Base-by-base conservation (phyloP, 2,329 filamentous ascomycete genomes). In the Purpureocillium lavendulum region DNA sequence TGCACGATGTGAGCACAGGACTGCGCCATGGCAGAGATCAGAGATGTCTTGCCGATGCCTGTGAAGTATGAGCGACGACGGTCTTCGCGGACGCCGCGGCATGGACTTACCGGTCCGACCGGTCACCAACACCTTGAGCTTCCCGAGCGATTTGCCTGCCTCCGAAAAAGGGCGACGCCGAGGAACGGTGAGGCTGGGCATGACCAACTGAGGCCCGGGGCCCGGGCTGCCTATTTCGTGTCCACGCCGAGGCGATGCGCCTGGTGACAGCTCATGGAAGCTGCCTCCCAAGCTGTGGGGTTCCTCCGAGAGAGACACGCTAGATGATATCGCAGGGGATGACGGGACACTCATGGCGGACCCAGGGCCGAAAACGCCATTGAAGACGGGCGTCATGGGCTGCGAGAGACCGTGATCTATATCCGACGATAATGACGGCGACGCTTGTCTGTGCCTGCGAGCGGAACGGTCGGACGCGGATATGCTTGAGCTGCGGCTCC, bases 161-260 rank as follows among this genome's bases (percentile, higher is more conserved):
- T 84, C 79, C 0, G 92, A 96, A 59, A 97, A 97, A 0, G 89
- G 89, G 38, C 88, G 75, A 36, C 92, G 80, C 44, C 79, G 84
- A 4, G 92, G 90, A 77, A 98, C 92, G 45, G 78, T 81, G 52
- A 98, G 82, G 55, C 88, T 95, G 5, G 92, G 92, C 92, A 98
- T 98, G 44, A 98, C 86, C n/a, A 98, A 73, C 60, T 97, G 89
- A 17, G 84, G 83, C 31, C 69, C 71, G 45, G 51, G 36, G 34
- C 36, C 34, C 9, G 33, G 26, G 15, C 40, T 9, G n/a, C 34
- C 33, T 12, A 15, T 35, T 34, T 15, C 44, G 33, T 36, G 51
- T 41, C 16, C 53, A 39, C 33, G 51, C 46, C 37, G 35, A 31
- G 40, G 40, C 42, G 34, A 49, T 40, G 28, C 36, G 36, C 41